Base-by-base conservation (phyloP, 2,329 filamentous ascomycete genomes). In the Aplosporella prunicola region DNA sequence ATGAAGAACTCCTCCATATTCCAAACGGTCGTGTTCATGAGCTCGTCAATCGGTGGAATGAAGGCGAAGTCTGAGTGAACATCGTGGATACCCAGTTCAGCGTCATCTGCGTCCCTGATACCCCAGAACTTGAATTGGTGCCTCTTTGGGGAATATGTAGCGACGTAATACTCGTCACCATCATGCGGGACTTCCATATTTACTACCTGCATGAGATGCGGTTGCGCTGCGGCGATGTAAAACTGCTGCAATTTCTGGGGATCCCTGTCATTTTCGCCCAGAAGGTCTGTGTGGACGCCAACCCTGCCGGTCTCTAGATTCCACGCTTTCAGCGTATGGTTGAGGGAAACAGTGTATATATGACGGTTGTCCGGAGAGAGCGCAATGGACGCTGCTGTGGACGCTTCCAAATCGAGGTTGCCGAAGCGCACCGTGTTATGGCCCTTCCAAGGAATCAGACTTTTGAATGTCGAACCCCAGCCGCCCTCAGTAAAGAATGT, bases 81-180 rank as follows among this genome's bases (percentile, higher is more conserved):
- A 48, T 93, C 85, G 44, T 77, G 72, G 10, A 93, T 68, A 7
- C 78, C 69, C 14, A 86, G 57, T 2, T 64, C 68, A 46, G 62
- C 46, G 48, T 63, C 45, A 49, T 81, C 69, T 48, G 72, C 72
- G 36, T 79, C 74, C 47, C 78, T 74, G 13, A 82, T 74, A 36
- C 75, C 74, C 85, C 88, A 98, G 55, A 98, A 88, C 58, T 94
- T 96, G 70, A 98, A 96, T 54, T 89, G 81, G 23, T 91, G 75
- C 20, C 87, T 82, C 45, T 91, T 77, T 1, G 91, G 89, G 9
- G 88, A 95, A 58, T 87, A 94, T 7, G 86, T 89, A 24, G 85
- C 77, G 36, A 89, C 74, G 41, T 72, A 72, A 52, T 77, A 80
- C 25, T 61, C 53, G 43, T 68, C 66, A 14, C 62, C 64, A 35